Conservation (phyloP, 441 rosid species). For the Geranium incanum region DNA sequence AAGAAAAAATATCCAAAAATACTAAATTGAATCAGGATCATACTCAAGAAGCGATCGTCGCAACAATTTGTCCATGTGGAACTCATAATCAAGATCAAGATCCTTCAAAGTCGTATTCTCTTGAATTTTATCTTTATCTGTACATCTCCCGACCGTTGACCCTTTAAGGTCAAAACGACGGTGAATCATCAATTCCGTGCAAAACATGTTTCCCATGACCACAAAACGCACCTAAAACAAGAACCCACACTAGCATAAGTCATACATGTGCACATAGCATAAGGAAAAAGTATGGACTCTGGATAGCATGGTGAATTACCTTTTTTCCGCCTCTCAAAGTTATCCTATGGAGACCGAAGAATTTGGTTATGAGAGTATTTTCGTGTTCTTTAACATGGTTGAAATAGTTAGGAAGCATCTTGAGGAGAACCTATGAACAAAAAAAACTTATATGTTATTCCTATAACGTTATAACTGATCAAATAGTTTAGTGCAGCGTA, state of each 20-base stretch:
- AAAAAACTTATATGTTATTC: neutral
- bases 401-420: slow-evolving; percentile 77
- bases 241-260: neutral
- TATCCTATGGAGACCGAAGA: slow-evolving; percentile 82
- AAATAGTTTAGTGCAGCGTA: neutral
- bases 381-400: slow-evolving; percentile 62
- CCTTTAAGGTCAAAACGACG: slow-evolving; percentile 88
- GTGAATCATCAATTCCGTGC: slow-evolving; percentile 91
- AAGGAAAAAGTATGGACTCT: slow-evolving; percentile 7
- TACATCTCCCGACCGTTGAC: slow-evolving; percentile 70
- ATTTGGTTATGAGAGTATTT: slow-evolving; percentile 89
- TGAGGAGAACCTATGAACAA: slow-evolving; percentile 61
- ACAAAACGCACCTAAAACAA: slow-evolving; percentile 64
- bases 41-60: slow-evolving; percentile 74
- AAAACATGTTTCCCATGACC: slow-evolving; percentile 99
- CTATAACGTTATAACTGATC: neutral
- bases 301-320: slow-evolving; percentile 38
- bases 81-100: slow-evolving; percentile 69
- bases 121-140: slow-evolving; percentile 50
- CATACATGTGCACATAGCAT: slow-evolving; percentile 11
- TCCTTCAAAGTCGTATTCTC: slow-evolving; percentile 82
- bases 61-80: slow-evolving; percentile 79
- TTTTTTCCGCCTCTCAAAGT: slow-evolving; percentile 65
- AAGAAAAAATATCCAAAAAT: slow-evolving; percentile 11
- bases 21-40: slow-evolving; percentile 13